Evolutionary conservation across 78 protist species (phyloP).

Genomic region (Creolimax fragrantissima): DNA sequence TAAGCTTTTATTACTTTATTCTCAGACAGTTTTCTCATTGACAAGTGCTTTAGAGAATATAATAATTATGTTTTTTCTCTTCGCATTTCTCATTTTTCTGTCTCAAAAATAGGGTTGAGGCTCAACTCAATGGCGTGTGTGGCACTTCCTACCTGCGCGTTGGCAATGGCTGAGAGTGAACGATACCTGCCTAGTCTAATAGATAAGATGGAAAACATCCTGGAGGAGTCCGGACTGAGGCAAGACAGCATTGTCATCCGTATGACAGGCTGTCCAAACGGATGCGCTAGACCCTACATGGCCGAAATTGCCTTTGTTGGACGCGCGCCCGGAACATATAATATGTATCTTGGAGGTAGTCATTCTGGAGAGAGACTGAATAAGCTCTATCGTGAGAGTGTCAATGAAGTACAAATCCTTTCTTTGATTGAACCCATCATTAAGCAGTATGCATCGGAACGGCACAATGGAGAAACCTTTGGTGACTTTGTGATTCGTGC

Average conservation of each 20-base stretch:
- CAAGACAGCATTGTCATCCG: conserved; percentile 44
- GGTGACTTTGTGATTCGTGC: conserved; percentile 45
- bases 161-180: conserved; percentile 68
- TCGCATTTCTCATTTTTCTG: no score
- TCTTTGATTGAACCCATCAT: neutral
- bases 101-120: neutral
- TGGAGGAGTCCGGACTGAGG: conserved; percentile 34
- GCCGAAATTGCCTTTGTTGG: conserved; percentile 73
- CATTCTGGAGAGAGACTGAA: conserved; percentile 22
- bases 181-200: conserved; percentile 51
- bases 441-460: neutral
- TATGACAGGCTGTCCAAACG: conserved; percentile 75
- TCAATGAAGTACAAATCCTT: conserved; percentile 31
- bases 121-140: conserved; percentile 68
- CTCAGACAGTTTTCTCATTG: no score
- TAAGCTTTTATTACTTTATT: neutral
- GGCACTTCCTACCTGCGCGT: conserved; percentile 66
- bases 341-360: conserved; percentile 41
- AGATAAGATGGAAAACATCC: neutral
- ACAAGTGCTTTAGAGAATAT: no score
- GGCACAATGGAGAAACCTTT: conserved; percentile 11
- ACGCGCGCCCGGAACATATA: conserved; percentile 41
- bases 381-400: conserved; percentile 29
- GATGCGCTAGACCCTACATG: conserved; percentile 69
- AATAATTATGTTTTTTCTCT: no score